Base-by-base conservation (phyloP, 169 alveolate species). In the Cyclospora cayetanensis region DNA sequence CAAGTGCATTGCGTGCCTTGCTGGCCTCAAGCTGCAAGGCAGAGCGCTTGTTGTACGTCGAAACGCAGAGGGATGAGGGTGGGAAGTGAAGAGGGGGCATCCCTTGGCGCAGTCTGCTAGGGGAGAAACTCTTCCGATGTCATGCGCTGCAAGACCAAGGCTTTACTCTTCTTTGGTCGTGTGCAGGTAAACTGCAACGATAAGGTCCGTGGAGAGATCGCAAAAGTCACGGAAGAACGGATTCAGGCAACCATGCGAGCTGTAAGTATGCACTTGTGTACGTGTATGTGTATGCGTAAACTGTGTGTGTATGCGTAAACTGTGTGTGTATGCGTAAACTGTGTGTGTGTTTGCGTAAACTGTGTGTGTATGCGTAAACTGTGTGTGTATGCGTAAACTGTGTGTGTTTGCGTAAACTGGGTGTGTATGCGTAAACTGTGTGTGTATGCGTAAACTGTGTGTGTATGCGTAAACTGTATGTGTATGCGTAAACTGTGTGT, bases 1-100 rank as follows among this genome's bases (percentile, higher is more conserved):
- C 43, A 93, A 93, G 72, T 94, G 95, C 52, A 77, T 95, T 37
- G 83, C 87, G 27, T 92, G 83, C 37, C 94, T 95, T 72, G 70
- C 92, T 79, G 91, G 93, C 50, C 68, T 95, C 52, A 80, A 86
- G 53, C 68, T 95, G 39, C 91, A 89, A 60, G 88, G 72, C 15
- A 76, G 88, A 35, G 82, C 88, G 42, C 90, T 92, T 68, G 72
- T 65, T 70, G 95, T 90, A 27, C 43, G 82, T 65, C 77, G 93
- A 35, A 80, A 77, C 68, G 93, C 68, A n/a, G n/a, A n/a, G n/a
- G n/a, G n/a, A n/a, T n/a, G n/a, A n/a, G n/a, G n/a, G n/a, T n/a
- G n/a, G n/a, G n/a, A n/a, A n/a, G n/a, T n/a, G n/a, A n/a, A n/a
- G n/a, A n/a, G n/a, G n/a, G n/a, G n/a, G n/a, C n/a, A n/a, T n/a